phyloP scores from a whole-genome alignment of 805 yeast genomes.

The Candida manassasensis region DNA sequence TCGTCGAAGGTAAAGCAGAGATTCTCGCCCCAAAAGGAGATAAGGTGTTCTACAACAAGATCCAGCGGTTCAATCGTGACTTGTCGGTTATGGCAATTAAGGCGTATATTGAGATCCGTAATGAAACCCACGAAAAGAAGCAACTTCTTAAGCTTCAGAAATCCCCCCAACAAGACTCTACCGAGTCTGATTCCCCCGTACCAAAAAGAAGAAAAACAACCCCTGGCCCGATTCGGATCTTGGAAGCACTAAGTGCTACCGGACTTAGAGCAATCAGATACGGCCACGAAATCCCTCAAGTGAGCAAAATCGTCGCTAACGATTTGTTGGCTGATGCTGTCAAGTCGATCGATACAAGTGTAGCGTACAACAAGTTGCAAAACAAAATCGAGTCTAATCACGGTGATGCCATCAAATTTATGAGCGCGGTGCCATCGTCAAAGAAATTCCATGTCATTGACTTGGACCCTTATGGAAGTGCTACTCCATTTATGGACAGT shows the following conservation, averaged over 20 bases:
- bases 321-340: slow-evolving; percentile 88
- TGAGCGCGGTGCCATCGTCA: slow-evolving; percentile 46
- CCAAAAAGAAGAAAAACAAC: slow-evolving; percentile 13
- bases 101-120: slow-evolving; percentile 73
- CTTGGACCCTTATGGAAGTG: slow-evolving; percentile 96
- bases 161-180: not conserved
- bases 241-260: slow-evolving; percentile 93
- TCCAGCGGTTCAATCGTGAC: slow-evolving; percentile 95
- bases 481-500: slow-evolving; percentile 90
- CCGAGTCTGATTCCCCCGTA: slow-evolving; percentile 2
- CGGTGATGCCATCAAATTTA: slow-evolving; percentile 87
- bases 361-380: slow-evolving; percentile 57
- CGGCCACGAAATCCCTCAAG: slow-evolving; percentile 83
- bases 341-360: slow-evolving; percentile 66
- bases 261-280: slow-evolving; percentile 93
- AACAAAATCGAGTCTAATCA: slow-evolving; percentile 59
- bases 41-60: slow-evolving; percentile 88
- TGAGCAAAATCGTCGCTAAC: slow-evolving; percentile 75
- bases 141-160: slow-evolving; percentile 8
- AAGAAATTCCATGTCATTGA: slow-evolving; percentile 79
- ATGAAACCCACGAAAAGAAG: slow-evolving; percentile 11
- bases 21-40: slow-evolving; percentile 78
- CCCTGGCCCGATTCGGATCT: slow-evolving; percentile 47
- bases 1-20: slow-evolving; percentile 78
- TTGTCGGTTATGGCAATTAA: slow-evolving; percentile 77